phyloP scores from a whole-genome alignment of 805 yeast species.

The Candida awuae region DNA sequence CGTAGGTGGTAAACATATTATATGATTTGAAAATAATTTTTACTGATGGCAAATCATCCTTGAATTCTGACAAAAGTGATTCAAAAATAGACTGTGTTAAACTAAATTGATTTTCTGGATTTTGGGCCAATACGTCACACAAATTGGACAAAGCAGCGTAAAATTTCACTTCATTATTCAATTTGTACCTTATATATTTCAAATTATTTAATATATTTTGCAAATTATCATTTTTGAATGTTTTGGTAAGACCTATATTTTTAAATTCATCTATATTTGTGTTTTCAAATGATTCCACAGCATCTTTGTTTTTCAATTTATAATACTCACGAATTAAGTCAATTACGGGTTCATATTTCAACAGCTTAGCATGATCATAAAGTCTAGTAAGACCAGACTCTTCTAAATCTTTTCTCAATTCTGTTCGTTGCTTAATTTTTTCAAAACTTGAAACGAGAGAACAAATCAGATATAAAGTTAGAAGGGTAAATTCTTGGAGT shows the following conservation, averaged over 20 bases:
- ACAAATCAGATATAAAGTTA: slow-evolving; percentile 63
- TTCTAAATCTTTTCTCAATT: slow-evolving; percentile 51
- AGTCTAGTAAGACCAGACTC: slow-evolving; percentile 49
- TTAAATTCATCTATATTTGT: background rate
- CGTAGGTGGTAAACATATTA: no score
- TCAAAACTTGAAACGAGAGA: slow-evolving; percentile 45
- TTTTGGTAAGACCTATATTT: background rate
- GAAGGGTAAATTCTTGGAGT: slow-evolving; percentile 52
- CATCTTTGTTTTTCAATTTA: slow-evolving; percentile 49
- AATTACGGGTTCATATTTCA: slow-evolving; percentile 50
- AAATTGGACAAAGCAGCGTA: no score
- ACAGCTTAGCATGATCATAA: slow-evolving; percentile 41
- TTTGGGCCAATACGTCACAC: no score
- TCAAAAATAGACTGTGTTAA: background rate
- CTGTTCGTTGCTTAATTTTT: slow-evolving; percentile 35
- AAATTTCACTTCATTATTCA: no score
- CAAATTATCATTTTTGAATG: background rate
- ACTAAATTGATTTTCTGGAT: background rate
- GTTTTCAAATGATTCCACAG: slow-evolving; percentile 23
- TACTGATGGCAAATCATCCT: background rate
- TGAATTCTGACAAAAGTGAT: background rate
- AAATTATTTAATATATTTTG: background rate
- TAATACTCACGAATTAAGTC: slow-evolving; percentile 61
- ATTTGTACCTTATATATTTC: no score
- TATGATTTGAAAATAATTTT: background rate